Percentiles rank a stretch among this genome's conserved stretches.
Conservation (phyloP, 169 alveolate species). For the Sarcocystis neurona region DNA sequence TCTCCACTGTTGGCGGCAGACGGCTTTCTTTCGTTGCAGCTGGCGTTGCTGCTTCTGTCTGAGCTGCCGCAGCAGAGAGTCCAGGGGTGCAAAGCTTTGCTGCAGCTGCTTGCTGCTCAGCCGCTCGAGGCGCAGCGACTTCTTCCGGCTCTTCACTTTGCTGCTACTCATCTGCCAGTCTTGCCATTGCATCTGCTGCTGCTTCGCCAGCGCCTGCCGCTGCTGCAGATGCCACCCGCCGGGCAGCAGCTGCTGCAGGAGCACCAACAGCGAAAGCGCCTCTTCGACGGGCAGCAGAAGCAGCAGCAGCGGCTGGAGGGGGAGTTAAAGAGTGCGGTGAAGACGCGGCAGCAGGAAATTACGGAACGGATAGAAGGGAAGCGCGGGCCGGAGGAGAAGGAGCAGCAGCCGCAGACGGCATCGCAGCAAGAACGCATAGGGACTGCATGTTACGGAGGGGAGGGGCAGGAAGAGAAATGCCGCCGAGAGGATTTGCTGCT, state of each 20-base stretch:
- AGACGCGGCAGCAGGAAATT: too few species aligned
- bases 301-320: not conserved
- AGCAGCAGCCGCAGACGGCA: too few species aligned
- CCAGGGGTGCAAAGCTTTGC: not conserved
- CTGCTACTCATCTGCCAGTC: not conserved
- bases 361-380: too few species aligned
- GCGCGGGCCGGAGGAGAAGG: too few species aligned
- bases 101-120: not conserved
- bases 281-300: not conserved
- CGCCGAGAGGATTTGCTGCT: too few species aligned
- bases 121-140: conserved; percentile 27
- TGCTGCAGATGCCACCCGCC: not conserved
- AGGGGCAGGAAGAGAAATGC: too few species aligned
- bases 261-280: not conserved
- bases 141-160: not conserved
- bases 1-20: not conserved
- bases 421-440: too few species aligned
- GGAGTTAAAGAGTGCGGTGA: too few species aligned
- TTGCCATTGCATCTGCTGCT: not conserved
- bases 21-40: not conserved
- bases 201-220: not conserved
- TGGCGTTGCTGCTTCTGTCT: not conserved
- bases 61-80: not conserved
- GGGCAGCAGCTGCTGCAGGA: not conserved
- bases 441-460: too few species aligned